phyloP scores from a whole-genome alignment of 2,329 filamentous ascomycete genomes.

The Alternaria sp. region DNA sequence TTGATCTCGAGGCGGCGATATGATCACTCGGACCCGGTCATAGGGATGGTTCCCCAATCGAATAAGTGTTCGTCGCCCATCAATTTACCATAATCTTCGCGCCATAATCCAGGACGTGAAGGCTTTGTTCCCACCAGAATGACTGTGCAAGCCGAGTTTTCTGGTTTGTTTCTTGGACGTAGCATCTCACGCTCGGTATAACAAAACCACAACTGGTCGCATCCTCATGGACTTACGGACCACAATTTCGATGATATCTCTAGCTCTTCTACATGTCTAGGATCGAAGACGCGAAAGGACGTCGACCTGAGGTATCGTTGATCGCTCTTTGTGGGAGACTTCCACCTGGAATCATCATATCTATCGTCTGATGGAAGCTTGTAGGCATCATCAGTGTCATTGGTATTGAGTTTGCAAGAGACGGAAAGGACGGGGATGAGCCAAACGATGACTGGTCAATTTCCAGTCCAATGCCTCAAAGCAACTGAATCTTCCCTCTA shows the following conservation, averaged over 20 bases:
- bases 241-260: constrained; percentile 22
- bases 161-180: not conserved
- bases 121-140: not conserved
- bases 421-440: not conserved
- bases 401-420: not conserved
- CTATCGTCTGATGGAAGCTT: not conserved
- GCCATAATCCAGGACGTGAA: not conserved
- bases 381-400: not conserved
- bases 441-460: not conserved
- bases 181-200: not conserved
- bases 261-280: constrained; percentile 3
- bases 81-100: not conserved
- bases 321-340: not conserved
- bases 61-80: not conserved
- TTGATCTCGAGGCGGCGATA: not conserved
- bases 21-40: too few relatives aligned
- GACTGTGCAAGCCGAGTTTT: not conserved
- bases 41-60: not conserved
- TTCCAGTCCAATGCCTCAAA: not conserved
- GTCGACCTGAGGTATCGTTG: not conserved
- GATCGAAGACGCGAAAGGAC: not conserved
- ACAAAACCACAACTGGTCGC: not conserved
- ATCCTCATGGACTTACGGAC: constrained; percentile 22
- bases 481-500: not conserved
- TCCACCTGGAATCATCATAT: fast-evolving